A percentile compares a stretch with the other conserved stretches of the same genome.
Evolutionary conservation across 345 rosid species (phyloP).

Genomic region (Pelargonium nanum): DNA sequence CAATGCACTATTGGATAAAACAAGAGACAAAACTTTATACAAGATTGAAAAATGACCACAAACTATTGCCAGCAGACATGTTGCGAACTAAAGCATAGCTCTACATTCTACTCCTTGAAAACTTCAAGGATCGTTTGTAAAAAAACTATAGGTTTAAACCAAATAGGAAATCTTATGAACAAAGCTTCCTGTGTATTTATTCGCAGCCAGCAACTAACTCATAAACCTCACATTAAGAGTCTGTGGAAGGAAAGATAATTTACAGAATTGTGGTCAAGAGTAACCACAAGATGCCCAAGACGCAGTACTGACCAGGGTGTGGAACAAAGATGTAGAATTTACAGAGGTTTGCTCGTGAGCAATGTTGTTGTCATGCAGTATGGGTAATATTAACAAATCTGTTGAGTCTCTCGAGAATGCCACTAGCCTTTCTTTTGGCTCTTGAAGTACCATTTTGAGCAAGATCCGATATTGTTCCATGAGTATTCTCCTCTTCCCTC

Average conservation of each 20-base stretch:
- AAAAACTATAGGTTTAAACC: not conserved
- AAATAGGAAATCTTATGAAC: too few relatives aligned
- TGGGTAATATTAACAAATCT: slow-evolving; percentile 46
- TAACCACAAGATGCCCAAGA: not conserved
- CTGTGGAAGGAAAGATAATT: not conserved
- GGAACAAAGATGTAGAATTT: slow-evolving; percentile 22
- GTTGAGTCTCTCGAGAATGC: slow-evolving; percentile 27
- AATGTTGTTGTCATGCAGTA: slow-evolving; percentile 45
- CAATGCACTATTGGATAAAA: too few relatives aligned
- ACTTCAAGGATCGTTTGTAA: not conserved
- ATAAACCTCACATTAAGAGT: not conserved
- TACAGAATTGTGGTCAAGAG: not conserved
- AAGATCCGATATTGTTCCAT: slow-evolving; percentile 33
- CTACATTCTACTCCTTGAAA: not conserved
- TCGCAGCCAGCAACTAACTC: too few relatives aligned
- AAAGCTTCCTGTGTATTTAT: not conserved
- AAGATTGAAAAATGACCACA: not conserved
- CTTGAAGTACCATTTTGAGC: slow-evolving; percentile 31
- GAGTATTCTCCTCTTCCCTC: slow-evolving; percentile 23
- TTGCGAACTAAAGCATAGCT: too few relatives aligned
- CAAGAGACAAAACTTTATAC: not conserved
- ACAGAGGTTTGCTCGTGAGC: not conserved
- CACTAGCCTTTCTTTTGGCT: slow-evolving; percentile 43
- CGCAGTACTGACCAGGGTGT: slow-evolving; percentile 6
- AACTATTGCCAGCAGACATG: not conserved